These are phyloP conservation scores for Calonectria pauciramosa DNA, from an alignment of 2,329 filamentous ascomycete species.

Conservation along the genomic window DNA sequence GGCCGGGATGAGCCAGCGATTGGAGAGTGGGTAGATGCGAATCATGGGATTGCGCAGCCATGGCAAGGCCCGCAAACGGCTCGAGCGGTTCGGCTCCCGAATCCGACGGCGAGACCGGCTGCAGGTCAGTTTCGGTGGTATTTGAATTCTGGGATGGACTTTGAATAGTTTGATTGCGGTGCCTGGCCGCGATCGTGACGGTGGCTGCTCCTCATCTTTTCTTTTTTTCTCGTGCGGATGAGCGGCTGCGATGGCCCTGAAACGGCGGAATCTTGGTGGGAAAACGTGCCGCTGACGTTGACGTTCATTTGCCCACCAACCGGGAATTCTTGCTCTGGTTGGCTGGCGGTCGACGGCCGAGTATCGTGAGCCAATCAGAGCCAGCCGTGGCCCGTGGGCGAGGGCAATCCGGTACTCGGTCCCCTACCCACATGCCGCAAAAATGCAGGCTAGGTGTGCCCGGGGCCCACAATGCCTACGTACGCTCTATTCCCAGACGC, in stretches of 20 bases:
- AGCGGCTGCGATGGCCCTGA: background rate
- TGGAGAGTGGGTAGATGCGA: conserved; percentile 29
- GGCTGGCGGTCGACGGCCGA: background rate
- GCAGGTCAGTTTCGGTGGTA: background rate
- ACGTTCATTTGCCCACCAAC: background rate
- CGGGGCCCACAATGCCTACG: conserved; percentile 20
- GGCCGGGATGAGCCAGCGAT: conserved; percentile 27
- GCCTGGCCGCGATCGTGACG: background rate
- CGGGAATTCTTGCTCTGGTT: background rate
- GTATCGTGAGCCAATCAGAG: background rate
- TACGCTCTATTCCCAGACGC: conserved; percentile 22
- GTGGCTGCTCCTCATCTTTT: background rate
- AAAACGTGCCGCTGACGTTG: background rate
- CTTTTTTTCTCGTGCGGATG: background rate
- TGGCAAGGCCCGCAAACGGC: conserved; percentile 2
- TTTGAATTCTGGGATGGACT: background rate
- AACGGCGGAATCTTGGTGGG: background rate
- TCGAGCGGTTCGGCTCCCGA: conserved; percentile 1
- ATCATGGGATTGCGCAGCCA: conserved; percentile 37
- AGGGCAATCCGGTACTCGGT: background rate
- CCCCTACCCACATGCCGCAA: background rate
- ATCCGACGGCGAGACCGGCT: background rate
- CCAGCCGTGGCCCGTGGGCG: background rate
- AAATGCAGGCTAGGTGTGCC: conserved; percentile 4
- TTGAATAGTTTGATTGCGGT: background rate